A percentile compares a stretch with the other conserved stretches of the same genome.
Conservation (phyloP, 345 rosid genomes). For the Mangifera indica region DNA sequence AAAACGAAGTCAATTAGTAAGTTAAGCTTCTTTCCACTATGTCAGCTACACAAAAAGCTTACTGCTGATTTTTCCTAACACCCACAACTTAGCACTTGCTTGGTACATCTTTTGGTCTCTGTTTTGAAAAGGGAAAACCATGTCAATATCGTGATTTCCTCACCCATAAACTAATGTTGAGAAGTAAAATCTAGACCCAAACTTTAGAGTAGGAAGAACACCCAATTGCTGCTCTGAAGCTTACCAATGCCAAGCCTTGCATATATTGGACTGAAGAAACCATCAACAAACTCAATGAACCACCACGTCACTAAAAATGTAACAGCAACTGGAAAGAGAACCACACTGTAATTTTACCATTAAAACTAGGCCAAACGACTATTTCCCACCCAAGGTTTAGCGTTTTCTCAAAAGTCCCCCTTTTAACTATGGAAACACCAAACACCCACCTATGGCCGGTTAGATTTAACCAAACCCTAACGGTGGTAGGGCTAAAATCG, state of each 20-base stretch:
- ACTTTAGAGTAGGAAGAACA: neutral
- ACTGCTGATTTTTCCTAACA: neutral
- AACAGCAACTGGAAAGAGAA: conserved; percentile 82
- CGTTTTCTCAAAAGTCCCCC: too few relatives aligned
- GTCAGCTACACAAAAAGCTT: neutral
- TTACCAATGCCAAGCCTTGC: conserved; percentile 75
- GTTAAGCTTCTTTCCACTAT: neutral
- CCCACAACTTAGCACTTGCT: neutral
- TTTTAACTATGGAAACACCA: too few relatives aligned
- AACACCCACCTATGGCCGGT: too few relatives aligned
- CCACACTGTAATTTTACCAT: conserved; percentile 59
- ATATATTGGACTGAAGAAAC: conserved; percentile 83
- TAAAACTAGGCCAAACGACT: too few relatives aligned
- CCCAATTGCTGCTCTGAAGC: conserved; percentile 15
- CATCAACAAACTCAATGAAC: conserved; percentile 80
- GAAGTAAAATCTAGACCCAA: neutral
- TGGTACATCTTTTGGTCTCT: neutral
- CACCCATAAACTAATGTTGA: neutral
- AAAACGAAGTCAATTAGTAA: neutral
- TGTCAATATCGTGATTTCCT: neutral
- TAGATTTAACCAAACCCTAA: too few relatives aligned
- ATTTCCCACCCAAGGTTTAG: too few relatives aligned
- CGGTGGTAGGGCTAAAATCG: too few relatives aligned
- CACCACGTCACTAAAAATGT: conserved; percentile 85
- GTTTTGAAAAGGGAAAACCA: neutral